These are phyloP conservation scores for Isatis lusitanica DNA, from an alignment of 441 rosid genomes.

Conservation along the genomic window DNA sequence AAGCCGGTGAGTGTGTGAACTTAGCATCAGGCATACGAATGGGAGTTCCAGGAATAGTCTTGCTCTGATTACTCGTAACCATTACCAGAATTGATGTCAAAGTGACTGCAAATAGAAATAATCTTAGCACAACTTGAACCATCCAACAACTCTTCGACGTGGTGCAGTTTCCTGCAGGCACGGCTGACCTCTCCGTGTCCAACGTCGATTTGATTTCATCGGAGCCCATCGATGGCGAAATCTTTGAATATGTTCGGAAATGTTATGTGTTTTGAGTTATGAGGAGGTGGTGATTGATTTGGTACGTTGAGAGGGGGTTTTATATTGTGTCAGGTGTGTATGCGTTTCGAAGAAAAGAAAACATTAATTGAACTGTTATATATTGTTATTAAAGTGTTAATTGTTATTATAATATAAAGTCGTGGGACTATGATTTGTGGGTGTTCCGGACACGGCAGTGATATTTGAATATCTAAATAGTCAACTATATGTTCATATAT, in stretches of 20 bases:
- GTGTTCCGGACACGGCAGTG: slow-evolving; percentile 26
- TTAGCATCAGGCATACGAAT: slow-evolving; percentile 43
- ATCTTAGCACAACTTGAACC: slow-evolving; percentile 47
- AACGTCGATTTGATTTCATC: slow-evolving; percentile 25
- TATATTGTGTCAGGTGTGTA: slow-evolving; percentile 20
- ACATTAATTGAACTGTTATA: neutral
- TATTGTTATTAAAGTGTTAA: neutral
- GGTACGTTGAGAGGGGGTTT: slow-evolving; percentile 18
- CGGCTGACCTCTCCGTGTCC: slow-evolving; percentile 25
- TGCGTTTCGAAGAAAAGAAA: slow-evolving; percentile 12
- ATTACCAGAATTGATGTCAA: slow-evolving; percentile 54
- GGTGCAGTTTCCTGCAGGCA: slow-evolving; percentile 7
- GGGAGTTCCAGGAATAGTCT: slow-evolving; percentile 28
- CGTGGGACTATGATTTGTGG: slow-evolving; percentile 14
- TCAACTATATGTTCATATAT: slow-evolving; percentile 17
- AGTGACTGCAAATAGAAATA: slow-evolving; percentile 54
- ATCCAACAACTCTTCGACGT: slow-evolving; percentile 25
- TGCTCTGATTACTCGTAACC: slow-evolving; percentile 62
- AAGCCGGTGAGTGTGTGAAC: slow-evolving; percentile 69
- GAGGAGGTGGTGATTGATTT: slow-evolving; percentile 4
- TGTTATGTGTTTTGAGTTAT: slow-evolving; percentile 3
- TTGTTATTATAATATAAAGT: slow-evolving; percentile 29
- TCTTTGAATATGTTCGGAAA: neutral
- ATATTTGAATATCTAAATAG: slow-evolving; percentile 18
- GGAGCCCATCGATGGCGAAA: slow-evolving; percentile 30